phyloP scores from a whole-genome alignment of 768 basidiomycete genomes.

The Kwoniella shandongensis region DNA sequence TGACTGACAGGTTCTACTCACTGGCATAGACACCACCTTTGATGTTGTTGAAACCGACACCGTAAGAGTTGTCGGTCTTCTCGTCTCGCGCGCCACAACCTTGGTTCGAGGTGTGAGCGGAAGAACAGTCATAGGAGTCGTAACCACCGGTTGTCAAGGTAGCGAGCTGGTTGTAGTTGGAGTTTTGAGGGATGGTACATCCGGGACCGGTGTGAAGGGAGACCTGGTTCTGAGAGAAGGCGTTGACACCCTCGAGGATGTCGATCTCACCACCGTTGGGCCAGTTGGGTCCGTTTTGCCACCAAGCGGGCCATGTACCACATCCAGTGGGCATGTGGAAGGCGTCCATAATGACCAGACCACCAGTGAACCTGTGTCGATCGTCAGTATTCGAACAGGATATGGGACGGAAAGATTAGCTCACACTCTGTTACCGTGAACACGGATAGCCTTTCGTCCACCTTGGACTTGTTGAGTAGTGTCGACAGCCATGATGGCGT shows the following conservation, averaged over 20 bases:
- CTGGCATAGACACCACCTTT: slow-evolving; percentile 88
- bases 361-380: slow-evolving; percentile 55
- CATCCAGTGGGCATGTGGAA: slow-evolving; percentile 89
- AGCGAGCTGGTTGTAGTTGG: slow-evolving; percentile 30
- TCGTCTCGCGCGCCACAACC: slow-evolving; percentile 70
- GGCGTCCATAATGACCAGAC: slow-evolving; percentile 78
- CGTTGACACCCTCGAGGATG: slow-evolving; percentile 57
- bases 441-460: slow-evolving; percentile 74
- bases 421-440: slow-evolving; percentile 57
- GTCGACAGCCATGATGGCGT: slow-evolving; percentile 85
- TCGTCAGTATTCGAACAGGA: slow-evolving; percentile 58
- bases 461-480: slow-evolving; percentile 71
- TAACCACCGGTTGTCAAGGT: slow-evolving; percentile 49
- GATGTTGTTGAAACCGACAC: slow-evolving; percentile 78
- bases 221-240: slow-evolving; percentile 54
- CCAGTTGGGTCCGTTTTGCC: slow-evolving; percentile 59
- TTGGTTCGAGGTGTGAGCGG: slow-evolving; percentile 51
- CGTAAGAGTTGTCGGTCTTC: slow-evolving; percentile 65
- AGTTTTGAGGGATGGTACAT: slow-evolving; percentile 49
- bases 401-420: slow-evolving; percentile 54
- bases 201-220: slow-evolving; percentile 55
- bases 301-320: slow-evolving; percentile 75
- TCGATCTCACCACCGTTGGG: slow-evolving; percentile 53
- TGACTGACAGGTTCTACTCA: slow-evolving; percentile 56
- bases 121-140: slow-evolving; percentile 49